Conservation (phyloP, 805 yeast species). For the Danielia reshetovae region DNA sequence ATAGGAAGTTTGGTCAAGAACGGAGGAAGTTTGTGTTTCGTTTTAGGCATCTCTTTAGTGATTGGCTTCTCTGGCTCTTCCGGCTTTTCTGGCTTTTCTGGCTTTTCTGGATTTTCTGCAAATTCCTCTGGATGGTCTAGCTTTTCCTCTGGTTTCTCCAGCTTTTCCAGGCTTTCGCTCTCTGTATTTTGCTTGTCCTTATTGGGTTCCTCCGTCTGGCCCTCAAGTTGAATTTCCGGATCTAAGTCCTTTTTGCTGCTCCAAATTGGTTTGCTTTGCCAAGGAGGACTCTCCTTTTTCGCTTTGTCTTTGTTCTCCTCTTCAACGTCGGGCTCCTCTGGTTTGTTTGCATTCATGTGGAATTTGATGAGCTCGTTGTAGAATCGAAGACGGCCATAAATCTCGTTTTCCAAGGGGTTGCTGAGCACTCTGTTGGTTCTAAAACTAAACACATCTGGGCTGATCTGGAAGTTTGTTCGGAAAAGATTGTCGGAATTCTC, state of each 20-base stretch:
- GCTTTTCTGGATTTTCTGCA: too few relatives aligned
- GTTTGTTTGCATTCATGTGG: conserved; percentile 20
- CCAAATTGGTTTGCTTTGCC: not conserved
- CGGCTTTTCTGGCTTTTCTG: too few relatives aligned
- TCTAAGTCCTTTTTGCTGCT: not conserved
- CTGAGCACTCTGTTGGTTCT: conserved; percentile 46
- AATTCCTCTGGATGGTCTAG: too few relatives aligned
- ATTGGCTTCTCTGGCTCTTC: not conserved
- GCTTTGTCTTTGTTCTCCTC: not conserved
- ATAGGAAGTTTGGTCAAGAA: conserved; percentile 52
- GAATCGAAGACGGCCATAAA: conserved; percentile 43
- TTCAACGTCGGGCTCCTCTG: not conserved
- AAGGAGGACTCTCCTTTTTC: not conserved
- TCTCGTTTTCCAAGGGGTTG: conserved; percentile 41
- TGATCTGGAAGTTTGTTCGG: conserved; percentile 25
- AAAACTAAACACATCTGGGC: conserved; percentile 50
- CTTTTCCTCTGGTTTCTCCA: too few relatives aligned
- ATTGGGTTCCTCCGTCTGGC: not conserved
- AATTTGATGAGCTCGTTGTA: conserved; percentile 43
- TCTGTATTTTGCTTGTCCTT: not conserved
- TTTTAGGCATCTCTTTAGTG: too few relatives aligned
- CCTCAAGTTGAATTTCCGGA: not conserved
- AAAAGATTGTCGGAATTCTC: conserved; percentile 15
- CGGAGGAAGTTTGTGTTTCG: conserved; percentile 12
- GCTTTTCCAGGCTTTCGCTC: too few relatives aligned